Evolutionary conservation across 2,329 filamentous ascomycete genomes (phyloP), one percentile per base, ranked within the genome.

Genomic region (Chrysoporthe puriensis): DNA sequence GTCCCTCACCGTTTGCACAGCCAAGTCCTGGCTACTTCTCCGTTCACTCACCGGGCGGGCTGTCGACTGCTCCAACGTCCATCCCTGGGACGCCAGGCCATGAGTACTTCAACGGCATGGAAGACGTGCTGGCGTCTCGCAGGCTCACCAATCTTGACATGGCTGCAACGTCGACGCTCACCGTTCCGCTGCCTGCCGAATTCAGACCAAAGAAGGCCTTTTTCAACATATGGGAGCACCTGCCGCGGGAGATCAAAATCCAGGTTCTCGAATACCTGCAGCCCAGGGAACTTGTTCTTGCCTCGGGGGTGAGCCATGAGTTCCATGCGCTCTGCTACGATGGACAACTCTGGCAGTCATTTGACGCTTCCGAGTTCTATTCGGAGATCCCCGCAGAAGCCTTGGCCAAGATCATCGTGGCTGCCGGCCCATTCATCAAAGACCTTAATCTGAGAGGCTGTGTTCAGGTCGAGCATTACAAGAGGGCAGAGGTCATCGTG

Each of bases 391-490:
- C 95, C 0, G 92, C 91, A 32, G 89, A 92, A 71, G 92, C 92
- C 0, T 81, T 99, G 60, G 88, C 94, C 66, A 93, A 91, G 74
- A 94, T 98, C 70, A 94, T 98, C 74, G 88, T 89, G 0, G 85
- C 89, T 3, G 93, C 94, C 1, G 96, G 95, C 0, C 93, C 95
- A 0, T 99, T 98, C 73, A 89, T 98, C 64, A 92, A 92, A 72
- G 89, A 97, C 73, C 84, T 99, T 65, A 98, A 98, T 74, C 85
- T 99, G 3, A 84, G 95, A 72, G 96, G 96, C 36, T 99, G 95
- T 76, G 87, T 97, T 44, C 96, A 98, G 77, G 85, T 98, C 63
- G 87, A 92, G 71, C 91, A 96, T 74, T 90, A 91, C 74, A 94
- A 94, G 84, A 85, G 88, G 57, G 87, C 89, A 18, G 89, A 94